These are phyloP conservation scores for Infundibulicybe gibba DNA, from an alignment of 768 basidiomycete species.

Conservation along the genomic window DNA sequence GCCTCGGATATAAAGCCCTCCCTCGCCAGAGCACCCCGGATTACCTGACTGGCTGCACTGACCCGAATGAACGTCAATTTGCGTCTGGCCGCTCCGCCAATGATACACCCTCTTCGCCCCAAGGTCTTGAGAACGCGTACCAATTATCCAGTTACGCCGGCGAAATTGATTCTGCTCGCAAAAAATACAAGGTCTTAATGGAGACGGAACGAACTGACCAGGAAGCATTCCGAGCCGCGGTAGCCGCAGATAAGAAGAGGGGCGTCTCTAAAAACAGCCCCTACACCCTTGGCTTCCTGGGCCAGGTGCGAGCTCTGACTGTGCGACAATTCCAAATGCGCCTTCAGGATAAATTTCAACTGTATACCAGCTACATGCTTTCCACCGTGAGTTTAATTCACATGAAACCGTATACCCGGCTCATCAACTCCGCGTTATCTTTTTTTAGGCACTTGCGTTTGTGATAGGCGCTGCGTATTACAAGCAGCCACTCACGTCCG, in stretches of 20 bases:
- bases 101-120: conserved; percentile 66
- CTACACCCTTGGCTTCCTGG: conserved; percentile 76
- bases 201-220: conserved; percentile 64
- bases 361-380: conserved; percentile 66
- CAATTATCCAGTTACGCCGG: conserved; percentile 40
- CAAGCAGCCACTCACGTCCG: conserved; percentile 66
- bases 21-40: conserved; percentile 85
- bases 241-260: conserved; percentile 72
- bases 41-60: conserved; percentile 81
- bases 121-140: conserved; percentile 65
- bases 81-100: conserved; percentile 53
- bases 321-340: conserved; percentile 71
- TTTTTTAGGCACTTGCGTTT: conserved; percentile 45
- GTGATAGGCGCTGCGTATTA: conserved; percentile 75
- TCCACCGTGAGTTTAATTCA: conserved; percentile 43
- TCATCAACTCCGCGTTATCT: conserved; percentile 4
- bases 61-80: conserved; percentile 82
- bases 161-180: conserved; percentile 40
- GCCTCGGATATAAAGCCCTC: conserved; percentile 66
- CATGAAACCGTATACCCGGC: background rate
- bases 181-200: conserved; percentile 53
- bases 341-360: conserved; percentile 75
- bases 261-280: conserved; percentile 77
- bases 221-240: conserved; percentile 73
- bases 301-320: conserved; percentile 70